Percentiles rank a stretch among this genome's conserved stretches.
Conservation (phyloP, 2,329 filamentous ascomycete species). For the Aspergillus clavatus region DNA sequence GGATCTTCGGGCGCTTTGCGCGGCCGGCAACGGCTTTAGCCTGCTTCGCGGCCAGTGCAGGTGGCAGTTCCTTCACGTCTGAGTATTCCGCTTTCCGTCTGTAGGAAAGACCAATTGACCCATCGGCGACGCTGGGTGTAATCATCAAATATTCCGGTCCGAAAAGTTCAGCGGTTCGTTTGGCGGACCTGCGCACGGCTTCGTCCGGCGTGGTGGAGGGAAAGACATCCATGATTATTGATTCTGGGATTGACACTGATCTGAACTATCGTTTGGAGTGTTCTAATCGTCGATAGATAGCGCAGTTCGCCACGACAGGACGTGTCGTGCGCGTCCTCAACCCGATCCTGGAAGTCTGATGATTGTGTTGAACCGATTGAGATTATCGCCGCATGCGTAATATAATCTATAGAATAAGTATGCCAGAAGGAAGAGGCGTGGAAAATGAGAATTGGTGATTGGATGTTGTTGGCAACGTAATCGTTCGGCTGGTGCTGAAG, state of each 20-base stretch:
- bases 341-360: conserved; percentile 1
- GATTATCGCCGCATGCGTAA: neutral
- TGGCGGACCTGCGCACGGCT: conserved; percentile 40
- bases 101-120: conserved; percentile 43
- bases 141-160: conserved; percentile 44
- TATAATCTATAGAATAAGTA: neutral
- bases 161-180: conserved; percentile 46
- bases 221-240: conserved; percentile 28
- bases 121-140: conserved; percentile 39
- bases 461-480: neutral
- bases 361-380: neutral
- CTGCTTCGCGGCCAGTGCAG: conserved; percentile 73
- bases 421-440: neutral
- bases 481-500: neutral
- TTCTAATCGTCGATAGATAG: neutral
- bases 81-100: conserved; percentile 63
- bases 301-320: conserved; percentile 1
- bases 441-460: neutral
- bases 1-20: conserved; percentile 56
- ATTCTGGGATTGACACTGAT: neutral
- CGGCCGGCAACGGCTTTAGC: conserved; percentile 58
- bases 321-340: conserved; percentile 17
- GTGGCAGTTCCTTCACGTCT: conserved; percentile 70
- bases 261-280: neutral
- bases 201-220: conserved; percentile 31